Evolutionary conservation across 257 asterid species (phyloP), one percentile per base, ranked within the genome.

Genomic region (Cinchona pubescens): DNA sequence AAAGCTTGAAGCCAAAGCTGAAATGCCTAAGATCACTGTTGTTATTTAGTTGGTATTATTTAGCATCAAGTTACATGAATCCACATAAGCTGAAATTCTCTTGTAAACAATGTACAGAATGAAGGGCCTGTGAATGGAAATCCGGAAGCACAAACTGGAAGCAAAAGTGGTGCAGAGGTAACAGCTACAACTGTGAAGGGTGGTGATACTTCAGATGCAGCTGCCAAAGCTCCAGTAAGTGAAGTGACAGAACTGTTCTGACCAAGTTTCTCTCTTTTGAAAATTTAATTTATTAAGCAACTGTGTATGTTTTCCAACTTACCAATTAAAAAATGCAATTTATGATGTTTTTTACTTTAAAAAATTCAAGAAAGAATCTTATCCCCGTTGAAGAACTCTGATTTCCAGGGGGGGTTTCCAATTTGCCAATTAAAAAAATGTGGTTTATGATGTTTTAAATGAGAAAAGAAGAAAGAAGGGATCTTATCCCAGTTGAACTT

Each of bases 11-110:
- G 85, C 89, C 49, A 79, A 73, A 63, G 78, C 77, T 14, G 92
- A 88, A 79, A 56, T 65, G 62, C 76, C 89, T 16, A 90, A 87
- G 96, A n/a, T n/a, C n/a, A n/a, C n/a, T n/a, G 97, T 90, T 73
- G 76, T 73, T 72, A 73, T 25, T 2, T 74, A 59, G 53, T 42
- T 69, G 25, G 29, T 30, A 37, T n/a, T 59, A 29, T 45, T 56
- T 49, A 69, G 29, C 25, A 58, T 35, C 45, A 55, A 63, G 32
- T 16, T 13, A 1, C 1, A 32, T 38, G 27, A 10, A 8, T 13
- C 3, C 16, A 2, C 43, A 53, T 37, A 43, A 30, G 46, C 27
- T 40, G 25, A 7, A 46, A 55, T 62, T 43, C 1, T 67, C 38
- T 27, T 19, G 1, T 59, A 27, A 59, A 88, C 91, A 80, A 53